These are phyloP conservation scores for Saturnispora halmiae DNA, from an alignment of 805 yeast species.

Conservation along the genomic window DNA sequence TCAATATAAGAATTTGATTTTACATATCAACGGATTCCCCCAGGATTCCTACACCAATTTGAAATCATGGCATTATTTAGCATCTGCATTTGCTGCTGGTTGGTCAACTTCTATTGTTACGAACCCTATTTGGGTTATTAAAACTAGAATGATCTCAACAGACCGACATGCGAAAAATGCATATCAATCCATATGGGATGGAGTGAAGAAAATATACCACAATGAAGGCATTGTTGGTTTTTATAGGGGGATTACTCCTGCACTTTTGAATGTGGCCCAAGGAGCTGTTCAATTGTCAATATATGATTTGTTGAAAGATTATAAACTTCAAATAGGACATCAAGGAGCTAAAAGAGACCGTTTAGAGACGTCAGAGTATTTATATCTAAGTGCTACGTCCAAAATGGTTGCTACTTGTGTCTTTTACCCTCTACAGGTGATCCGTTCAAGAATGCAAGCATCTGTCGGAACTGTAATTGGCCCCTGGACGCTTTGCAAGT, in stretches of 20 bases:
- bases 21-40: slow-evolving; percentile 8
- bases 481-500: slow-evolving; percentile 28
- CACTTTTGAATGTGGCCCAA: slow-evolving; percentile 76
- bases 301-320: slow-evolving; percentile 66
- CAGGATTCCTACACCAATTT: slow-evolving; percentile 28
- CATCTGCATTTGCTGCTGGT: slow-evolving; percentile 65
- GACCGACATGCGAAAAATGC: slow-evolving; percentile 37
- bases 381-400: slow-evolving; percentile 57
- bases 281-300: slow-evolving; percentile 82
- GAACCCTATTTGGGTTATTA: slow-evolving; percentile 92
- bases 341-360: slow-evolving; percentile 13
- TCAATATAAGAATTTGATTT: slow-evolving; percentile 36
- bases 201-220: slow-evolving; percentile 38
- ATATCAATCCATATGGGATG: slow-evolving; percentile 50
- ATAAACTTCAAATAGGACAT: slow-evolving; percentile 14
- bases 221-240: slow-evolving; percentile 62
- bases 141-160: slow-evolving; percentile 74
- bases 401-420: slow-evolving; percentile 58
- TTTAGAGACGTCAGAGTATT: slow-evolving; percentile 46
- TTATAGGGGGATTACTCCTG: slow-evolving; percentile 72
- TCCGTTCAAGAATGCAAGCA: slow-evolving; percentile 68
- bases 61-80: slow-evolving; percentile 38
- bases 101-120: slow-evolving; percentile 64
- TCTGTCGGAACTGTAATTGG: slow-evolving; percentile 22
- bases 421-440: slow-evolving; percentile 78